Evolutionary conservation across 495 filamentous ascomycete species (phyloP).

Genomic region (Podospora tetraspora): DNA sequence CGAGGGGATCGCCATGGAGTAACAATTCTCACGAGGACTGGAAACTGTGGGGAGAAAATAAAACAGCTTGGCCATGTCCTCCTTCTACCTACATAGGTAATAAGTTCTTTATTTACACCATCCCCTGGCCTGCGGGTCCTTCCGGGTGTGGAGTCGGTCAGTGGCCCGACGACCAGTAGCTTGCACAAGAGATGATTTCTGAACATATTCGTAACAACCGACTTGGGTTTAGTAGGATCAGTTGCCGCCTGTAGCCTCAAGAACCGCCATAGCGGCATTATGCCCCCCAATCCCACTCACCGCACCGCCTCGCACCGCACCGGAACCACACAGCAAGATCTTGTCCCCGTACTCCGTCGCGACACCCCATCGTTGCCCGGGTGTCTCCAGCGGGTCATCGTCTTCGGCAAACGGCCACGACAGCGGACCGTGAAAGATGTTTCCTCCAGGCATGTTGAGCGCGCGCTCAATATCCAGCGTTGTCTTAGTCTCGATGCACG

Average conservation of each 20-base stretch:
- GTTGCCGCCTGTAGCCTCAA: neutral
- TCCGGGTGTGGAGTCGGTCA: too few species aligned
- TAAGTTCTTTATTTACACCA: too few species aligned
- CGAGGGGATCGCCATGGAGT: too few species aligned
- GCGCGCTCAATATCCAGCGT: constrained; percentile 1
- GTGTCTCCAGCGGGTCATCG: neutral
- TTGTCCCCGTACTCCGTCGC: constrained; percentile 1
- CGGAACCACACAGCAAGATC: neutral
- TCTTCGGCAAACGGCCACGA: constrained; percentile 5
- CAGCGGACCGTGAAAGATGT: constrained; percentile 2
- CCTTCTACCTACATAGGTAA: too few species aligned
- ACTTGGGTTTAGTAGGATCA: neutral
- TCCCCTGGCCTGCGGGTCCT: too few species aligned
- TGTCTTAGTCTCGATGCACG: constrained; percentile 4
- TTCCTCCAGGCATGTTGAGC: constrained; percentile 3
- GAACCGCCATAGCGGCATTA: neutral
- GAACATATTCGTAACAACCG: too few species aligned
- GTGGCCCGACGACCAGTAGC: too few species aligned
- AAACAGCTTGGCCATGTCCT: too few species aligned
- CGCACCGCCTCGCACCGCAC: neutral
- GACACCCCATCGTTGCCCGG: neutral
- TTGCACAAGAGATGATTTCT: too few species aligned
- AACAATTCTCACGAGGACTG: too few species aligned
- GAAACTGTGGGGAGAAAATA: too few species aligned
- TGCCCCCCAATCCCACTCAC: neutral